Base-by-base conservation (phyloP, 345 rosid species). In the Diplotaxis tenuifolia region DNA sequence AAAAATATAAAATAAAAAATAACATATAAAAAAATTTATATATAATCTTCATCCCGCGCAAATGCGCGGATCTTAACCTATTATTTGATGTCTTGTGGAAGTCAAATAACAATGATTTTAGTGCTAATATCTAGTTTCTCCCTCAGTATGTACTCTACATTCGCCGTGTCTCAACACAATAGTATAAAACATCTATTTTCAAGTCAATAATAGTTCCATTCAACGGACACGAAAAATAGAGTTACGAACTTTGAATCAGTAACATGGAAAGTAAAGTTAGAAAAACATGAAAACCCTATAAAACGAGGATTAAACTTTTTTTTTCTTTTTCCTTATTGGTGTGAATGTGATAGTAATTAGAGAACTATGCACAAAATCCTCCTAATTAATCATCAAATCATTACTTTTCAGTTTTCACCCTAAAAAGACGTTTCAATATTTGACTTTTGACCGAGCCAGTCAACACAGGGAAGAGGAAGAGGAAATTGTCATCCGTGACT, bases 371-470 rank as follows among this genome's bases (percentile, higher is more conserved):
- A 76, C 80, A 76, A 57, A 64, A 70, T 70, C 79, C 20, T 70
- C 31, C 71, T 70, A 70, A 70, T 70, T 40, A 71, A 65, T 76
- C 47, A 64, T 57, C 67, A 70, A 57, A 71, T 76, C 75, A 65
- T 76, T 57, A 60, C 80, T 64, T 65, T 76, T 57, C 20, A 60
- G 75, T 64, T 65, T 76, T 57, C 20, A 40, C 61, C 62, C 65
- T 65, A 29, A 56, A 25, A 40, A 76, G 28, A 58, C 71, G 75
- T 70, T 76, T 70, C 62, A 58, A 25, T 70, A 14, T 71, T 70
- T 76, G 80, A 76, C 80, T 76, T 74, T 66, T 55, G 78, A 74
- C 73, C 63, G 15, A 60, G 28, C 52, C 21, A 65, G 67, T 76
- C 76, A 71, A 71, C 75, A 70, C 7, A 57, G 9, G 1, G 72